These are phyloP conservation scores for Poa annua DNA, from an alignment of 176 grass and related monocot genomes.

Conservation along the genomic window DNA sequence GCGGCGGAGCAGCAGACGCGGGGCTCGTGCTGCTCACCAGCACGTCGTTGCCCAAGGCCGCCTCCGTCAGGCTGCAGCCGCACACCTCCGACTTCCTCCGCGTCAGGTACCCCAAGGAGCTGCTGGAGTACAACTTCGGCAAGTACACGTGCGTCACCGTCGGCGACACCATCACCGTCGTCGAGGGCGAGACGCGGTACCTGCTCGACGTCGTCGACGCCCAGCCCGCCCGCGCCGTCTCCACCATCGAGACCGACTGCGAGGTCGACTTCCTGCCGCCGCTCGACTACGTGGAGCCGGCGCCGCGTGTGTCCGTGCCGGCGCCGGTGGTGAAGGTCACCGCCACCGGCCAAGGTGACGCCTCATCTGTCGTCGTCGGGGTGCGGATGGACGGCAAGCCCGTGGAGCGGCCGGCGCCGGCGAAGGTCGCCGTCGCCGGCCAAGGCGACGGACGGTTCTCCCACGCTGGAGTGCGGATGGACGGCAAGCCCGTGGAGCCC, in stretches of 20 bases:
- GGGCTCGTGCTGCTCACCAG: neutral
- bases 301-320: no score
- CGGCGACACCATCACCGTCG: constrained; percentile 77
- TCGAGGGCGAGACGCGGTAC: constrained; percentile 53
- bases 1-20: no score
- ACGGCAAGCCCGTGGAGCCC: constrained; percentile 25
- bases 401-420: no score
- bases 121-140: constrained; percentile 57
- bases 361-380: neutral
- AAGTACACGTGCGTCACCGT: constrained; percentile 63
- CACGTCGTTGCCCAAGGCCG: constrained; percentile 67
- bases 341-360: no score
- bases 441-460: neutral
- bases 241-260: constrained; percentile 72
- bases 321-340: no score
- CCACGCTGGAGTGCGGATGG: constrained; percentile 19
- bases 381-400: neutral
- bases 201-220: constrained; percentile 73
- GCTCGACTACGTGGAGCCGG: constrained; percentile 58
- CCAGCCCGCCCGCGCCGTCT: constrained; percentile 56
- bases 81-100: constrained; percentile 63
- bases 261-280: constrained; percentile 67
- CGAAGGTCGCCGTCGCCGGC: neutral
- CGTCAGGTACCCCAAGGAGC: neutral
- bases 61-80: constrained; percentile 71